These are phyloP conservation scores for Termitomyces sp. DNA, from an alignment of 768 basidiomycete genomes.

Conservation along the genomic window DNA sequence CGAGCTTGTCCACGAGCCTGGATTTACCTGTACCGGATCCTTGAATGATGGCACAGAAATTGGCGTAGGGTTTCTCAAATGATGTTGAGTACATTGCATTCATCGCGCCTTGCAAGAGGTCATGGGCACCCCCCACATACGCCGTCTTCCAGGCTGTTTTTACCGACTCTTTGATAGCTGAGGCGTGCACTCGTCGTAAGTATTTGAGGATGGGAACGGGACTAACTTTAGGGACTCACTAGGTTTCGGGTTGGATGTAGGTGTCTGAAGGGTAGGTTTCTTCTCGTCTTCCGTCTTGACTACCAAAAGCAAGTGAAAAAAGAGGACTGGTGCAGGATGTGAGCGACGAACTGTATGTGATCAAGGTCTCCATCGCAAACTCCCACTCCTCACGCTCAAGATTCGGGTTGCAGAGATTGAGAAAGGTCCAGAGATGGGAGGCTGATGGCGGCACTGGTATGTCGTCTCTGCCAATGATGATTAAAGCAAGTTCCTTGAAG, in stretches of 20 bases:
- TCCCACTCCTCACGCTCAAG: rapidly evolving
- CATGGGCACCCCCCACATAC: background rate
- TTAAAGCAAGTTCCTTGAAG: background rate
- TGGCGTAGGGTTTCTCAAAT: background rate
- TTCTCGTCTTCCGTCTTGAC: background rate
- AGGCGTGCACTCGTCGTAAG: background rate
- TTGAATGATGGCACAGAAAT: conserved; percentile 5
- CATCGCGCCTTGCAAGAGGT: background rate
- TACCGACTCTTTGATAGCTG: background rate
- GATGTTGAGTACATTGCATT: background rate
- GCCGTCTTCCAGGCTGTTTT: background rate
- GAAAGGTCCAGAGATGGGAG: background rate
- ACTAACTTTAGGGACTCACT: background rate
- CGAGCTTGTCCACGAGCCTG: conserved; percentile 5
- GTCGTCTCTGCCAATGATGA: background rate
- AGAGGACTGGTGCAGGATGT: background rate
- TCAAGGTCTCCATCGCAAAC: rapidly evolving
- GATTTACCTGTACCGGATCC: conserved; percentile 8
- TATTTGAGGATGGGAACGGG: background rate
- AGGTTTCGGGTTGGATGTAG: too few species aligned
- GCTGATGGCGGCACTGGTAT: background rate
- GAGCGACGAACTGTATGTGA: background rate
- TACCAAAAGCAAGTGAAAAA: background rate
- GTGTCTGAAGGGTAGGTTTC: background rate
- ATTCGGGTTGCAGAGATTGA: background rate